These are phyloP conservation scores for Scheffersomyces quercinus DNA, from an alignment of 1,139 yeast species.

Conservation along the genomic window DNA sequence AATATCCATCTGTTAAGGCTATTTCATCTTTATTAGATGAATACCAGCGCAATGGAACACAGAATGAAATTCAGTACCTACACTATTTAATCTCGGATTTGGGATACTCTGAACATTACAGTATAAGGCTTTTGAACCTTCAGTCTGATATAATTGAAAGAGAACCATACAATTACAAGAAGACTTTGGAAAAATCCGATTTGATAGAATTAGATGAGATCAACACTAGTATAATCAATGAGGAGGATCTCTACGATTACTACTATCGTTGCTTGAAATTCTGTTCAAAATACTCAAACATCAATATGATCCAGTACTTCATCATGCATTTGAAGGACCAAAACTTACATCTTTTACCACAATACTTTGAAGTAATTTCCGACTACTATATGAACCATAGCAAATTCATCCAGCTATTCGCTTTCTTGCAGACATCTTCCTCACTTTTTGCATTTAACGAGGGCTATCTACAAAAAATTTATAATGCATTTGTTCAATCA, in stretches of 20 bases:
- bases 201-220: slow-evolving; percentile 21
- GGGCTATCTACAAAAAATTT: slow-evolving; percentile 25
- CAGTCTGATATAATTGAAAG: slow-evolving; percentile 29
- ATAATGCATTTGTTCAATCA: slow-evolving; percentile 31
- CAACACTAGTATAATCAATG: slow-evolving; percentile 10
- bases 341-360: slow-evolving; percentile 16
- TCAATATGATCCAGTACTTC: slow-evolving; percentile 23
- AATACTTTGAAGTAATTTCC: slow-evolving; percentile 22
- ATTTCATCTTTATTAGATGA: slow-evolving; percentile 30
- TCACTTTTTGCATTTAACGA: slow-evolving; percentile 18
- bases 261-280: slow-evolving; percentile 21
- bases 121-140: slow-evolving; percentile 23
- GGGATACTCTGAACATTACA: slow-evolving; percentile 22
- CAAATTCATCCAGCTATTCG: slow-evolving; percentile 27
- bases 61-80: slow-evolving; percentile 25
- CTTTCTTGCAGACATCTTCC: slow-evolving; percentile 22
- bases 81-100: slow-evolving; percentile 21
- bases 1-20: slow-evolving; percentile 27
- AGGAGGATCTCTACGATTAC: slow-evolving; percentile 16
- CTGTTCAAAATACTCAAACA: slow-evolving; percentile 17
- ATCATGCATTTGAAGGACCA: slow-evolving; percentile 27
- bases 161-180: slow-evolving; percentile 26
- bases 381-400: slow-evolving; percentile 24
- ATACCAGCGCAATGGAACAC: slow-evolving; percentile 30
- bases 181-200: slow-evolving; percentile 26